A percentile compares a stretch with the other conserved stretches of the same genome.
phyloP scores from a whole-genome alignment of 306 rosid genomes.

The Prosopis cineraria region DNA sequence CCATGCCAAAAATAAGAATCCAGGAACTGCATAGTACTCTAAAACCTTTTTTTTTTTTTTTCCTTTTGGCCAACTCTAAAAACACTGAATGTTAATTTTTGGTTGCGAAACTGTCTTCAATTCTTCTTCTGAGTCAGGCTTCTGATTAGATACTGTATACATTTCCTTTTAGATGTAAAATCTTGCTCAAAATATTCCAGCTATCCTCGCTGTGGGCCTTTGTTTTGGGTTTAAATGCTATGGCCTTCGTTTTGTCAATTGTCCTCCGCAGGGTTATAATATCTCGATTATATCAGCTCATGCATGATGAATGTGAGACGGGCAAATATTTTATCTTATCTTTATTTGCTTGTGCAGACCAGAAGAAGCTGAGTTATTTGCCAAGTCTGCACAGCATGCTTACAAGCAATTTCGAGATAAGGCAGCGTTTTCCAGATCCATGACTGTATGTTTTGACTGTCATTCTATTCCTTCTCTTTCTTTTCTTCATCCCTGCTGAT shows the following conservation, averaged over 20 bases:
- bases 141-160: too few species aligned
- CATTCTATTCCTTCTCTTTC: neutral
- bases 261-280: neutral
- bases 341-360: conserved; percentile 50
- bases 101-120: too few species aligned
- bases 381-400: conserved; percentile 70
- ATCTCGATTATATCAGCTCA: neutral
- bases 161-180: too few species aligned
- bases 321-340: neutral
- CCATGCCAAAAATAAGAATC: neutral
- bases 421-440: conserved; percentile 88
- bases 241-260: neutral
- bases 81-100: too few species aligned
- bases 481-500: conserved; percentile 9
- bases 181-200: too few species aligned
- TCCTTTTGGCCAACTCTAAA: too few species aligned
- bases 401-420: conserved; percentile 88
- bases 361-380: conserved; percentile 92
- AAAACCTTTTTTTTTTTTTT: neutral
- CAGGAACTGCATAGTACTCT: neutral
- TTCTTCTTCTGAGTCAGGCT: too few species aligned
- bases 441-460: conserved; percentile 59
- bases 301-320: conserved; percentile 12
- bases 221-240: conserved; percentile 1
- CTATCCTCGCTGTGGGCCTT: too few species aligned